Evolutionary conservation across 1,284 basidiomycete genomes (phyloP).

Genomic region (Cutaneotrichosporon dermatis): DNA sequence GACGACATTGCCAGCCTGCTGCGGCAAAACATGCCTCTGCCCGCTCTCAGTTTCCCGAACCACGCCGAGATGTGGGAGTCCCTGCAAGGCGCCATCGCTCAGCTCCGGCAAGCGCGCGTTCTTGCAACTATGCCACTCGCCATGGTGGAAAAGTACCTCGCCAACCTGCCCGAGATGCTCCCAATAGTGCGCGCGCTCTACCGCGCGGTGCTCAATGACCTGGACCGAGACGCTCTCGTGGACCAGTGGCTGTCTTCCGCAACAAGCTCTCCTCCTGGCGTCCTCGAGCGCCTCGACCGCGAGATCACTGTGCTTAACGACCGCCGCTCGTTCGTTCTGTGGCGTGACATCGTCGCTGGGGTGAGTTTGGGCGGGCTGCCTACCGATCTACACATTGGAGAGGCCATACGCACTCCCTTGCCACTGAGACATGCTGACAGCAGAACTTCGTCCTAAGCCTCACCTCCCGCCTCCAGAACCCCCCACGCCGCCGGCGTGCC

Average conservation of each 20-base stretch:
- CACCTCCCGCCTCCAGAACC: slow-evolving; percentile 21
- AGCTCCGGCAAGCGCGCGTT: background rate
- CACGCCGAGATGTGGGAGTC: slow-evolving; percentile 57
- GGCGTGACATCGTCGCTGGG: slow-evolving; percentile 27
- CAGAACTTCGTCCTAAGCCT: slow-evolving; percentile 18
- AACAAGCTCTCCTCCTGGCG: slow-evolving; percentile 4
- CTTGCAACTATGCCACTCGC: background rate
- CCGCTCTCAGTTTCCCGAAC: slow-evolving; percentile 57
- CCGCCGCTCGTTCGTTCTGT: slow-evolving; percentile 17
- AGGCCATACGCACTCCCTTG: background rate
- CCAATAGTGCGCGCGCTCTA: slow-evolving; percentile 21
- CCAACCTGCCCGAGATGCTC: slow-evolving; percentile 8
- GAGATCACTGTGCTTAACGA: slow-evolving; percentile 6
- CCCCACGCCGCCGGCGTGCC: slow-evolving; percentile 29
- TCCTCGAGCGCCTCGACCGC: slow-evolving; percentile 11
- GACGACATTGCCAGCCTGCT: slow-evolving; percentile 61
- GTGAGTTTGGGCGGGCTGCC: too few species aligned
- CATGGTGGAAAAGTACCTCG: slow-evolving; percentile 3
- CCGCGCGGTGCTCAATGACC: slow-evolving; percentile 12
- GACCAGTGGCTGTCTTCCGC: slow-evolving; percentile 18
- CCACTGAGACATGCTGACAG: slow-evolving; percentile 1
- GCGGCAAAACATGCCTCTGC: slow-evolving; percentile 68
- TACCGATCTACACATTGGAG: too few species aligned
- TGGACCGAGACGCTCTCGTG: slow-evolving; percentile 12
- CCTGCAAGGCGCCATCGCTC: slow-evolving; percentile 40